phyloP scores from a whole-genome alignment of 1,284 basidiomycete genomes.

The Neotropicomus parvogracilis region DNA sequence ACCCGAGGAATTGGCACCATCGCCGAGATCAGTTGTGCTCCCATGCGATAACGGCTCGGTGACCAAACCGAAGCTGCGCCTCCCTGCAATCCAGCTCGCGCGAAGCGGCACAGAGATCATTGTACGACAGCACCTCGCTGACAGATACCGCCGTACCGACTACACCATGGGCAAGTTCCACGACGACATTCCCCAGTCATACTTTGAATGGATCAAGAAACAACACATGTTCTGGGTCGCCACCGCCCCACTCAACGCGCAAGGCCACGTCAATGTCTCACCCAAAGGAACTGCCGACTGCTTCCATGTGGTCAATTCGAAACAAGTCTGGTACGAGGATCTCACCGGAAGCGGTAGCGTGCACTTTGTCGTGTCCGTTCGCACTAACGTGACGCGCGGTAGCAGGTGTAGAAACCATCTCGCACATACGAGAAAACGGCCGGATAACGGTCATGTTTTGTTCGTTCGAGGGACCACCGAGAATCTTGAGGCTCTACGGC shows the following conservation, averaged over 20 bases:
- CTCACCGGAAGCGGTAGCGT: slow-evolving; percentile 49
- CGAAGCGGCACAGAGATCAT: too few species aligned
- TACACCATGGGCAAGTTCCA: background rate
- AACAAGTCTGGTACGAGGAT: slow-evolving; percentile 56
- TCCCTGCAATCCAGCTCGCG: too few species aligned
- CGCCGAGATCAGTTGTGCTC: too few species aligned
- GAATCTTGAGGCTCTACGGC: slow-evolving; percentile 50
- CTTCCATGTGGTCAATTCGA: slow-evolving; percentile 46
- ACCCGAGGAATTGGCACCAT: too few species aligned
- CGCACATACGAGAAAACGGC: slow-evolving; percentile 57
- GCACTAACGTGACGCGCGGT: background rate
- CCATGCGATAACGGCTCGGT: too few species aligned
- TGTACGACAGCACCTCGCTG: too few species aligned
- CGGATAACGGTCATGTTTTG: slow-evolving; percentile 54
- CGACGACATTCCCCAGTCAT: slow-evolving; percentile 31
- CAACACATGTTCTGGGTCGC: slow-evolving; percentile 59
- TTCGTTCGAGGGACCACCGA: slow-evolving; percentile 53
- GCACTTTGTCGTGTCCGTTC: too few species aligned
- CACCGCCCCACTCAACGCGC: slow-evolving; percentile 45
- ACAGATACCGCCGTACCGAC: too few species aligned
- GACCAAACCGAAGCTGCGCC: too few species aligned
- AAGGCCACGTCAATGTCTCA: slow-evolving; percentile 54
- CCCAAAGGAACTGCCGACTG: slow-evolving; percentile 50
- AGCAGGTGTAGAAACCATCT: slow-evolving; percentile 55
- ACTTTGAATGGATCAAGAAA: slow-evolving; percentile 47